Evolutionary conservation across 352 stramenopile species (phyloP), one percentile per base, ranked within the genome.

Genomic region (Phytopythium helicoides): DNA sequence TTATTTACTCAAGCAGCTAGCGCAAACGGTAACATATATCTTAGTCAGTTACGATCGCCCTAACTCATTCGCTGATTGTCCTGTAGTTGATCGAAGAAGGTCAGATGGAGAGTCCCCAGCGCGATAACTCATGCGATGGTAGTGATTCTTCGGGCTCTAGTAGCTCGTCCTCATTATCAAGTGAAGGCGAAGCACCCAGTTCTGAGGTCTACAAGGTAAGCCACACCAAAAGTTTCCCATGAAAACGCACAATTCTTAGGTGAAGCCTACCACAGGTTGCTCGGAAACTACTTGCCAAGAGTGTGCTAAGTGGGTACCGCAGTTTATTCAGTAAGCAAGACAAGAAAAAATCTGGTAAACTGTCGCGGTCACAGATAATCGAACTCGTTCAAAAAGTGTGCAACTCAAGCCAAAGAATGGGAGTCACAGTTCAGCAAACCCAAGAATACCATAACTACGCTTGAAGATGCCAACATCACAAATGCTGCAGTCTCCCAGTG

Each of bases 1-100:
- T 16, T 85, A 84, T 49, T 39, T 90, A 22, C 61, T 90, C 6
- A 73, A 90, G 36, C 76, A 90, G 37, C 56, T 90, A 16, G 74
- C 74, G 2, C 71, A 87, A 68, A 87, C 76, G 54, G 76, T 87
- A 58, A 49, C 55, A 2, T 26, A n/a, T n/a, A n/a, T n/a, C n/a
- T n/a, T n/a, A n/a, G n/a, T 39, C 34, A 39, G 11, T 19, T 56
- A 21, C 7, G 12, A 21, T 26, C 46, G 6, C 7, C 42, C 4
- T 2, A 6, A 21, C 12, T 47, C 15, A 16, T 28, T 22, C 10
- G 10, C 15, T 15, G 31, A n/a, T 11, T 15, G 12, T 35, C 50
- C n/a, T 47, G 6, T 54, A 89, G 79, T 58, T 90, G 31, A 81
- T 78, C 42, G 79, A 87, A 51, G 67, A 86, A 58, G 73, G 72